Evolutionary conservation across 176 grass and related monocot species (phyloP).

Genomic region (Cocos nucifera): DNA sequence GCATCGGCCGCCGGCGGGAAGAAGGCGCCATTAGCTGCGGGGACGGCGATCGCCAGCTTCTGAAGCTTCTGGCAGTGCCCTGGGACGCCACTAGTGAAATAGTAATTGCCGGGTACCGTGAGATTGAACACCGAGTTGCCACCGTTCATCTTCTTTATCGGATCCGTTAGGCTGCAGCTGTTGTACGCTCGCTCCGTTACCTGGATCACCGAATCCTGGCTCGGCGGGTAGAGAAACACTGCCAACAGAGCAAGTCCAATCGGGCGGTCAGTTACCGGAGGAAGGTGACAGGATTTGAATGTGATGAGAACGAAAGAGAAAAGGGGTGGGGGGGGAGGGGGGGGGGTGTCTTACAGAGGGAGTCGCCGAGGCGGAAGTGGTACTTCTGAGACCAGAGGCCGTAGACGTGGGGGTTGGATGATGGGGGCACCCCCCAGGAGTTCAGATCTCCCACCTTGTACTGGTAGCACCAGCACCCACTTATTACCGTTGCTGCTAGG

Average conservation of each 20-base stretch:
- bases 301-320: not conserved
- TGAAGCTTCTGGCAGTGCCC: constrained; percentile 61
- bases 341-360: constrained; percentile 30
- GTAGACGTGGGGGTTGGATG: constrained; percentile 52
- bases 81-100: constrained; percentile 50
- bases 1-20: constrained; percentile 25
- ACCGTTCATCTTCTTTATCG: constrained; percentile 41
- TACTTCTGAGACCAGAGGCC: constrained; percentile 35
- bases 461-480: constrained; percentile 29
- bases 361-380: constrained; percentile 55
- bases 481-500: not conserved
- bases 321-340: not conserved
- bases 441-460: constrained; percentile 76
- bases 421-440: constrained; percentile 59
- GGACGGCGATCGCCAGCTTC: constrained; percentile 66
- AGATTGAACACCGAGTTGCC: constrained; percentile 86
- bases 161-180: constrained; percentile 36
- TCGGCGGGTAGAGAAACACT: constrained; percentile 76
- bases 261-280: not conserved
- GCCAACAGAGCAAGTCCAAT: not conserved
- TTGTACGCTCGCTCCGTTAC: constrained; percentile 49
- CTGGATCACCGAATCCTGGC: constrained; percentile 47
- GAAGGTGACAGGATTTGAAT: too few species aligned
- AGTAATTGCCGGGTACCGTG: constrained; percentile 41
- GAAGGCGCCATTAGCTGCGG: constrained; percentile 46